phyloP scores from a whole-genome alignment of 169 alveolate species.

The Hepatocystis sp. region DNA sequence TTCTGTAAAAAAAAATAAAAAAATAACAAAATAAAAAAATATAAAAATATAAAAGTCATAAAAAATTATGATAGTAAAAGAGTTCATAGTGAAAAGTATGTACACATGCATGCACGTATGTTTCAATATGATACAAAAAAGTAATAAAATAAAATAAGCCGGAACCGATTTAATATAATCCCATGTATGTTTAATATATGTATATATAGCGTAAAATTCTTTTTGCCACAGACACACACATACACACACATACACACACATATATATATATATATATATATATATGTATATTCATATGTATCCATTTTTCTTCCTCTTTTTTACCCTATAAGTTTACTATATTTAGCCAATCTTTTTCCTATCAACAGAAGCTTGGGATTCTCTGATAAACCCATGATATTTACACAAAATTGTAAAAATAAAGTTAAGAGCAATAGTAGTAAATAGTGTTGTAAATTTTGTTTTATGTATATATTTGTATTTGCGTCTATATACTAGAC shows the following conservation, averaged over 20 bases:
- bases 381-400: conserved; percentile 71
- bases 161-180: too few relatives aligned
- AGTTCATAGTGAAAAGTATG: background rate
- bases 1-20: conserved; percentile 9
- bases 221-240: too few relatives aligned
- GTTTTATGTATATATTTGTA: too few relatives aligned
- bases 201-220: too few relatives aligned
- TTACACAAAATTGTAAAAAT: conserved; percentile 1
- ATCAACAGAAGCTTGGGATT: conserved; percentile 43
- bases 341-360: conserved; percentile 16
- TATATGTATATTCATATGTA: too few relatives aligned
- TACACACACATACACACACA: too few relatives aligned
- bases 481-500: too few relatives aligned
- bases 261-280: too few relatives aligned
- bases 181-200: too few relatives aligned
- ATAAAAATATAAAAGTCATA: background rate
- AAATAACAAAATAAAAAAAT: background rate
- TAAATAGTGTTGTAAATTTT: too few relatives aligned
- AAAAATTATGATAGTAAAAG: background rate
- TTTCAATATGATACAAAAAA: too few relatives aligned
- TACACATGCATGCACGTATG: background rate
- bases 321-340: conserved; percentile 64
- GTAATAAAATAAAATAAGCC: too few relatives aligned
- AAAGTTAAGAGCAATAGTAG: background rate
- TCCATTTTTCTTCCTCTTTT: background rate